phyloP scores from a whole-genome alignment of 176 grass and related monocot genomes.

The Cocos nucifera region DNA sequence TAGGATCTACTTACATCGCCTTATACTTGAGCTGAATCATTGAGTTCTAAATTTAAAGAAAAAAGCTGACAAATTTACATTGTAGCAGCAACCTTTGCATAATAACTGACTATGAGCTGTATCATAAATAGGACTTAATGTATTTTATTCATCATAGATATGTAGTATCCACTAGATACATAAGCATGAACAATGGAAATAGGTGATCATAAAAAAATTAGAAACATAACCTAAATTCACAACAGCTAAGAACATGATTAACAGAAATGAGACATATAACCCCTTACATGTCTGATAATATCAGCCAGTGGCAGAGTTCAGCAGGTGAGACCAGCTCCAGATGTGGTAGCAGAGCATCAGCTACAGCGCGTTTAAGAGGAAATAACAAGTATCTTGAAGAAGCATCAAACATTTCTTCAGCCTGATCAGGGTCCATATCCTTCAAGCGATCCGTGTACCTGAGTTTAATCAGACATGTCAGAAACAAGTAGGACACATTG shows the following conservation, averaged over 20 bases:
- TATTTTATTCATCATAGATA: too few relatives aligned
- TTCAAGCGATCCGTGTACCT: conserved; percentile 87
- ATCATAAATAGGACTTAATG: too few relatives aligned
- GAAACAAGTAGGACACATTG: background rate
- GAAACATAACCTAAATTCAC: too few relatives aligned
- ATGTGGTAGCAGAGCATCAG: conserved; percentile 59
- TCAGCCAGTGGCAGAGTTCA: conserved; percentile 87
- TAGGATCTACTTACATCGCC: too few relatives aligned
- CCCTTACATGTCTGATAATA: conserved; percentile 85
- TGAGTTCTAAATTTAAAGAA: too few relatives aligned
- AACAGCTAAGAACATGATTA: too few relatives aligned
- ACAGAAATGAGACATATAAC: too few relatives aligned
- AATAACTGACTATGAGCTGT: too few relatives aligned
- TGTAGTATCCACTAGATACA: background rate
- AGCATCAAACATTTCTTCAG: conserved; percentile 94
- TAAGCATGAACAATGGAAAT: background rate
- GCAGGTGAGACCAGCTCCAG: conserved; percentile 53
- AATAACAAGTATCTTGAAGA: conserved; percentile 91
- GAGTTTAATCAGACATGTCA: conserved; percentile 14
- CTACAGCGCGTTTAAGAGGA: conserved; percentile 73
- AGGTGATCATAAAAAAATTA: too few relatives aligned
- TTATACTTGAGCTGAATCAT: too few relatives aligned
- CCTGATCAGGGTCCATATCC: conserved; percentile 68
- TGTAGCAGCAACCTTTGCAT: too few relatives aligned
- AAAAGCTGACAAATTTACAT: too few relatives aligned